Evolutionary conservation across 768 basidiomycete species (phyloP), one percentile per base, ranked within the genome.

Genomic region (Boletus subcaerulescens): DNA sequence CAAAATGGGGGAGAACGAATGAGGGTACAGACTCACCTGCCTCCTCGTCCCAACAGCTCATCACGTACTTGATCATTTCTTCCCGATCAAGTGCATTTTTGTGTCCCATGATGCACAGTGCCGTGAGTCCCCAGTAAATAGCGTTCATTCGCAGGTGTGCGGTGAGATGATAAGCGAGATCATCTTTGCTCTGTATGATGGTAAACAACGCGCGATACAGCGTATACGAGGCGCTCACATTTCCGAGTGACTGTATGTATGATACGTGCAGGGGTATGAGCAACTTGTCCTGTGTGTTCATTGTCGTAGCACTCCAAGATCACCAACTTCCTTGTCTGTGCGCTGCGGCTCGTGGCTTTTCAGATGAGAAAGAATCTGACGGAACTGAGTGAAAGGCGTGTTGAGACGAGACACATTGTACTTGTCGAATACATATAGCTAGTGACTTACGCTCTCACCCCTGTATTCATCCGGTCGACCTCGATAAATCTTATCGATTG

Each of bases 41-140:
- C 72, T 91, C 84, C 12, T 94, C 87, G 64, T 96, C 89, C 93
- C 94, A 98, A 70, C 97, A 99, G 60, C 85, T 87, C 85, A 94
- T 81, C 48, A 98, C 93, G 68, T 91, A 98, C 3, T 79, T 79
- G 29, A 98, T 81, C 80, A 24, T 91, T 58, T 92, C 93, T 24
- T 92, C 84, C 39, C 86, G 74, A 60, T 89, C 81, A 48, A 99
- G 75, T 0, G 92, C 92, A 46, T 94, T 88, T 51, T 83, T 75
- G 43, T 80, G 81, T 1, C 80, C 82, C 86, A 98, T 89, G 44
- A 93, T 76, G 38, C 80, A 89, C 3, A 96, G 74, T 0, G 97
- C 93, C 0, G 89, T 93, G 39, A 94, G 76, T 9, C 93, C 97
- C 97, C 97, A 99, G 71, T 97, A 99, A 7, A 98, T 78, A 3